These are phyloP conservation scores for Erodium moschatum DNA, from an alignment of 441 rosid genomes.

Conservation along the genomic window DNA sequence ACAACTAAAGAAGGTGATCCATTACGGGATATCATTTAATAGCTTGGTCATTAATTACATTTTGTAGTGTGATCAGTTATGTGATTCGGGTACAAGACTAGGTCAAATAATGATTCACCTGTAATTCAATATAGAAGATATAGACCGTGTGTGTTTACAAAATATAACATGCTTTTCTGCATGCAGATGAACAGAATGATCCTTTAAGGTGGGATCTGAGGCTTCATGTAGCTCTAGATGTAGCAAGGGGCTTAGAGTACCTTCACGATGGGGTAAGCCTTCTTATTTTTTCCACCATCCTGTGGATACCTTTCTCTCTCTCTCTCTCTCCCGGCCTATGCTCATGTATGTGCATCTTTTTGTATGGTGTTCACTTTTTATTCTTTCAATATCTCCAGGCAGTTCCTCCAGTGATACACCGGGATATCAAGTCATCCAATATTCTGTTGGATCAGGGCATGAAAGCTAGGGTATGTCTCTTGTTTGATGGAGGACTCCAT, in stretches of 20 bases:
- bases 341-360: neutral
- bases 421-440: constrained; percentile 92
- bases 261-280: constrained; percentile 90
- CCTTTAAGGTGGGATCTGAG: constrained; percentile 78
- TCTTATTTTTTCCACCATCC: constrained; percentile 13
- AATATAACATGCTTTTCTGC: constrained; percentile 12
- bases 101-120: neutral
- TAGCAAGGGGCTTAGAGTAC: constrained; percentile 92
- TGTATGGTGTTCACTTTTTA: neutral
- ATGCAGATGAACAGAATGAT: constrained; percentile 51
- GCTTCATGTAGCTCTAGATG: constrained; percentile 69
- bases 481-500: neutral
- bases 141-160: neutral
- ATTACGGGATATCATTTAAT: neutral
- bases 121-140: neutral
- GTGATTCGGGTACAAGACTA: neutral
- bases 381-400: constrained; percentile 42
- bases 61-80: neutral
- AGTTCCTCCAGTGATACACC: constrained; percentile 87
- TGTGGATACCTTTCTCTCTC: neutral
- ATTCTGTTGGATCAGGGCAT: constrained; percentile 83
- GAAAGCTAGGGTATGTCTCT: constrained; percentile 73
- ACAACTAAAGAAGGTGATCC: neutral
- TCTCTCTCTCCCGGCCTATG: too few species aligned
- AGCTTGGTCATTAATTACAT: neutral